Conservation (phyloP, 257 asterid species). For the Plectranthus barbatus region DNA sequence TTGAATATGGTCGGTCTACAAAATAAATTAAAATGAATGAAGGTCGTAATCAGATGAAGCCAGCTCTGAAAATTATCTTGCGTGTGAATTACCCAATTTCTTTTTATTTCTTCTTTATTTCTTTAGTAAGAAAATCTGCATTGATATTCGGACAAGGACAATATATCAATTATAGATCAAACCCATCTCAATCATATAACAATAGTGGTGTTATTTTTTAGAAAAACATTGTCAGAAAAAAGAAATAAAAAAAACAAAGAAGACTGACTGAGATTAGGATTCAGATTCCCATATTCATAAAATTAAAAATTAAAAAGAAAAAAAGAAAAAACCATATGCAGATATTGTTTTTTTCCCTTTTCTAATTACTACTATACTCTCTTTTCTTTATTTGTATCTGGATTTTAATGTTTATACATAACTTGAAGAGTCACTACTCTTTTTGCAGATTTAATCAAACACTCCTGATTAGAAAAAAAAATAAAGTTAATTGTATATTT, state of each 20-base stretch:
- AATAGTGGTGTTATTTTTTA: slow-evolving; percentile 8
- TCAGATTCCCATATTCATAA: slow-evolving; percentile 16
- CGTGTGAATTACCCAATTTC: slow-evolving; percentile 11
- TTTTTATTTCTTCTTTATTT: neutral
- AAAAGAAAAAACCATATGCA: neutral
- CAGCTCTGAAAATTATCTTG: neutral
- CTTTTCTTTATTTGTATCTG: no score
- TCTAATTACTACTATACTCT: no score
- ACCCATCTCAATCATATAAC: slow-evolving; percentile 24
- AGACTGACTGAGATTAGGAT: slow-evolving; percentile 12
- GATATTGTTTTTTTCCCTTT: no score
- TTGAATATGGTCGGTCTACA: slow-evolving; percentile 11
- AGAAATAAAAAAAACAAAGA: no score
- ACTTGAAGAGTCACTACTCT: no score
- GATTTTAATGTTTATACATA: no score
- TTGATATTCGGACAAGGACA: slow-evolving; percentile 26
- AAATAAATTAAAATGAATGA: neutral
- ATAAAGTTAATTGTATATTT: no score
- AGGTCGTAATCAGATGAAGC: slow-evolving; percentile 11
- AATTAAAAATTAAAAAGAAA: neutral
- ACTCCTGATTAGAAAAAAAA: no score
- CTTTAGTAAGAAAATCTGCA: slow-evolving; percentile 13
- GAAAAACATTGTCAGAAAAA: slow-evolving; percentile 16
- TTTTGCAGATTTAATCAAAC: no score
- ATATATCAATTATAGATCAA: slow-evolving; percentile 11